These are phyloP conservation scores for Limnanthes douglasii DNA, from an alignment of 345 rosid species.

Conservation along the genomic window DNA sequence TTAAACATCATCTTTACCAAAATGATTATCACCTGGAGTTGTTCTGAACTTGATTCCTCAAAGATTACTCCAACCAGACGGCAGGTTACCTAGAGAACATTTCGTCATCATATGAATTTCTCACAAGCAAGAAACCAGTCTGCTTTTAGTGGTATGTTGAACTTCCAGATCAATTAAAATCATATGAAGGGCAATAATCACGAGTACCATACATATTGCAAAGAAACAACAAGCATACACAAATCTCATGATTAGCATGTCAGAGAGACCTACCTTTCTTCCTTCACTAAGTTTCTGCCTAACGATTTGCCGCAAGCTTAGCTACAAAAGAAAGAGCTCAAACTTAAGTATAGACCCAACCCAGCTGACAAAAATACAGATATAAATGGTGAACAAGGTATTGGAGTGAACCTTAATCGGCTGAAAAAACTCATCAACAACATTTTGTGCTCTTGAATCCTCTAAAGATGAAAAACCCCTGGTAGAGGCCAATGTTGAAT, in stretches of 20 bases:
- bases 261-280: conserved; percentile 51
- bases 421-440: conserved; percentile 70
- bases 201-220: no score
- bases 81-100: conserved; percentile 61
- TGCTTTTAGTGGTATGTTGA: no score
- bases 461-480: conserved; percentile 33
- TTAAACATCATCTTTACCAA: conserved; percentile 4
- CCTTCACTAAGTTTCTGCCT: conserved; percentile 88
- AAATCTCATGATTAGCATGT: not conserved
- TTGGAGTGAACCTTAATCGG: conserved; percentile 35
- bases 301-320: conserved; percentile 66
- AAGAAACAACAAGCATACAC: no score
- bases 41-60: conserved; percentile 83
- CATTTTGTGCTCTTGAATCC: conserved; percentile 50
- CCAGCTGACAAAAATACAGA: not conserved
- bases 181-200: no score
- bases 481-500: conserved; percentile 20
- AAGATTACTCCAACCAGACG: conserved; percentile 83
- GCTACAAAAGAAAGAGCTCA: conserved; percentile 23
- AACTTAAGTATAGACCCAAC: not conserved
- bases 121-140: no score
- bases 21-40: conserved; percentile 44
- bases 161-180: no score
- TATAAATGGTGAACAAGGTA: not conserved
- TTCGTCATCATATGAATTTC: conserved; percentile 3